Conservation (phyloP, 1,284 basidiomycete genomes). For the Austropuccinia psidii region DNA sequence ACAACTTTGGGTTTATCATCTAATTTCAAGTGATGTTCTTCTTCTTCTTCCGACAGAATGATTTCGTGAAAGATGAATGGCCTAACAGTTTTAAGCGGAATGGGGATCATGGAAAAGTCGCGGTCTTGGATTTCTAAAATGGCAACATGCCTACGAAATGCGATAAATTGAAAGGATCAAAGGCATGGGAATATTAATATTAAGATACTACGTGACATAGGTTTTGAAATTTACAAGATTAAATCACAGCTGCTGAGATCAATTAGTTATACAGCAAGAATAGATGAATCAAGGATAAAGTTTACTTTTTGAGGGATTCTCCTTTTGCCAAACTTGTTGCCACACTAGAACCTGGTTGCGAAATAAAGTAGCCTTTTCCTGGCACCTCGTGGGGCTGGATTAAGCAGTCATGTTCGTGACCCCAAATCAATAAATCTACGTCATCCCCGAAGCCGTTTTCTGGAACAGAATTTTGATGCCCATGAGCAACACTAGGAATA, state of each 20-base stretch:
- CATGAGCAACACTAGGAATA: constrained; percentile 71
- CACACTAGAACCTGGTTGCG: constrained; percentile 89
- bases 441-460: constrained; percentile 96
- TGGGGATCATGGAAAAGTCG: constrained; percentile 73
- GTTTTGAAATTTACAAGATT: no score
- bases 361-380: constrained; percentile 82
- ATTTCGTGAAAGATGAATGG: constrained; percentile 91
- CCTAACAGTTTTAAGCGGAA: constrained; percentile 80
- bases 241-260: constrained; percentile 37
- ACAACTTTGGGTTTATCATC: constrained; percentile 70
- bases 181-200: no score
- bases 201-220: no score
- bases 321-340: constrained; percentile 88
- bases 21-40: constrained; percentile 59
- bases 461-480: constrained; percentile 83
- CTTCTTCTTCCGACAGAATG: constrained; percentile 63
- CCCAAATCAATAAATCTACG: constrained; percentile 90
- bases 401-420: constrained; percentile 96
- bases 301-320: constrained; percentile 77
- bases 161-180: neutral
- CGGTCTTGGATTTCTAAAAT: constrained; percentile 75
- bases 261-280: constrained; percentile 31
- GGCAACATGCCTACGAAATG: constrained; percentile 65
- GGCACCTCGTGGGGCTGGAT: constrained; percentile 82
- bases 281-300: constrained; percentile 37